phyloP scores from a whole-genome alignment of 1,139 yeast genomes.

The Suhomyces chickasaworum region DNA sequence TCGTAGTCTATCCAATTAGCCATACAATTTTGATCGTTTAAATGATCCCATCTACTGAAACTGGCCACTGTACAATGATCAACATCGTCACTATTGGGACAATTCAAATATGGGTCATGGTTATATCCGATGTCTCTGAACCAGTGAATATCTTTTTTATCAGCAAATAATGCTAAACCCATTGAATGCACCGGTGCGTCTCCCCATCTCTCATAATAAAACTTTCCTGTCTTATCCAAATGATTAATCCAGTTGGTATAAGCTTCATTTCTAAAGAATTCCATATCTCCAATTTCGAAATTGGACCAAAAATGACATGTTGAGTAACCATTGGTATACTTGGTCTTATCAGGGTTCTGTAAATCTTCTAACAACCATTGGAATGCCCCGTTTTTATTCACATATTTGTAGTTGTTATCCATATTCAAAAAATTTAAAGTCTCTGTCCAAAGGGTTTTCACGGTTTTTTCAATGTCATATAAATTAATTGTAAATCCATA shows the following conservation, averaged over 20 bases:
- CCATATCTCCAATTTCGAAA: conserved; percentile 81
- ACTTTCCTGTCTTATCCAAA: conserved; percentile 72
- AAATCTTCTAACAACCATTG: conserved; percentile 71
- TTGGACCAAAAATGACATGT: conserved; percentile 91
- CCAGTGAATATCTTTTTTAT: conserved; percentile 74
- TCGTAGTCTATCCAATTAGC: conserved; percentile 67
- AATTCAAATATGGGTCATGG: conserved; percentile 73
- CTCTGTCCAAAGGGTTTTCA: conserved; percentile 67
- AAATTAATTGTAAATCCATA: conserved; percentile 72
- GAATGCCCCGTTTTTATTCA: conserved; percentile 59
- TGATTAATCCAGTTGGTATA: conserved; percentile 65
- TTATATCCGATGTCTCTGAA: conserved; percentile 83
- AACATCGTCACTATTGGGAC: conserved; percentile 53
- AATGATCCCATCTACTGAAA: conserved; percentile 44
- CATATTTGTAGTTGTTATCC: conserved; percentile 62
- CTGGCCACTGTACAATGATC: conserved; percentile 43
- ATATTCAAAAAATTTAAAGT: conserved; percentile 58
- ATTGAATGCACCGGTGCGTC: conserved; percentile 87
- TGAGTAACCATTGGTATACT: conserved; percentile 65
- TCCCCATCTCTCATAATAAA: conserved; percentile 89
- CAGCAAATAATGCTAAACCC: conserved; percentile 75
- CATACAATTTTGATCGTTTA: conserved; percentile 70
- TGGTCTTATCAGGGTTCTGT: conserved; percentile 59
- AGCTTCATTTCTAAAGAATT: conserved; percentile 68
- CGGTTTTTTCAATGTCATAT: conserved; percentile 68